Evolutionary conservation across 2,329 filamentous ascomycete species (phyloP).

Genomic region (Myriosclerotinia duriaeana): DNA sequence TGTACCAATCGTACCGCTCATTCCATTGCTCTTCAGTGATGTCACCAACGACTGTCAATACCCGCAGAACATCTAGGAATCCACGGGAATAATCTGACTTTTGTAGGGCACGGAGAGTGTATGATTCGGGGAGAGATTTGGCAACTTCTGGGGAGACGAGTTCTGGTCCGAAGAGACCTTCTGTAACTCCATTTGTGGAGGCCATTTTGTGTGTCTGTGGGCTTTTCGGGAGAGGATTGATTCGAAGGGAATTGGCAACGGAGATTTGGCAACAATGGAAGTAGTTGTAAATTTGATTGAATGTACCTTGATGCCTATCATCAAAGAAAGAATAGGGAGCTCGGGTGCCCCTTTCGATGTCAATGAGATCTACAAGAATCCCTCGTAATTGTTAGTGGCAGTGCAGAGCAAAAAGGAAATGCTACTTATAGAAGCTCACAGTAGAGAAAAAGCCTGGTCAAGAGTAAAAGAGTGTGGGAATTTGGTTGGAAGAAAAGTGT

Average conservation of each 20-base stretch:
- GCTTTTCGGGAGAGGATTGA: too few relatives aligned
- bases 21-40: slow-evolving; percentile 73
- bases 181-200: slow-evolving; percentile 35
- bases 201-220: background rate
- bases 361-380: slow-evolving; percentile 10
- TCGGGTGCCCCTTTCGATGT: slow-evolving; percentile 9
- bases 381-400: slow-evolving; percentile 4
- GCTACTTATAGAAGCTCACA: background rate
- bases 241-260: background rate
- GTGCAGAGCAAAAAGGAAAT: background rate
- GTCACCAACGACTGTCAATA: slow-evolving; percentile 90
- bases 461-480: slow-evolving; percentile 1
- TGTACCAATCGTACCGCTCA: slow-evolving; percentile 80
- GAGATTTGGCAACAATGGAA: background rate
- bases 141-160: slow-evolving; percentile 77
- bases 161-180: slow-evolving; percentile 72
- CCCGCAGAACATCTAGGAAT: slow-evolving; percentile 87
- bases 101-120: slow-evolving; percentile 77
- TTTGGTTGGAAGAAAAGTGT: slow-evolving; percentile 5
- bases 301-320: background rate
- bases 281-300: background rate
- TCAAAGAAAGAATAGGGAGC: background rate
- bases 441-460: too few relatives aligned
- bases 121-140: slow-evolving; percentile 72
- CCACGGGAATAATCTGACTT: slow-evolving; percentile 75